These are phyloP conservation scores for Aspergillus niger DNA, from an alignment of 2,329 filamentous ascomycete genomes.

Conservation along the genomic window DNA sequence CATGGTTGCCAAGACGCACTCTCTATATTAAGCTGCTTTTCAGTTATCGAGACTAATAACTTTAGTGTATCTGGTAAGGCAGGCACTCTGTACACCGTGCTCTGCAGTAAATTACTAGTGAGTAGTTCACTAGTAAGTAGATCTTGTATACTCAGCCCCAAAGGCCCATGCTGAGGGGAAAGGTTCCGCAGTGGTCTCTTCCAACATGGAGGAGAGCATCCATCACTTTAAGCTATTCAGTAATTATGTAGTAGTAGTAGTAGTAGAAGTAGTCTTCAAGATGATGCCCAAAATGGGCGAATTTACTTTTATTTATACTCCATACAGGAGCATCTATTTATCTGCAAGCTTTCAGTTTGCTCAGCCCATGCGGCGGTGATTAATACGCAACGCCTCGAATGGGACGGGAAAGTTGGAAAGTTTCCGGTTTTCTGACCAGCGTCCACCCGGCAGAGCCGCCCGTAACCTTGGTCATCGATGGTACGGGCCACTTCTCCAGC, in stretches of 20 bases:
- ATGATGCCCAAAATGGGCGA: neutral
- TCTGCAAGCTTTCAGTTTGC: too few species aligned
- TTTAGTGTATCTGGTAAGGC: neutral
- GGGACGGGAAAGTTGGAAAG: neutral
- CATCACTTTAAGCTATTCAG: neutral
- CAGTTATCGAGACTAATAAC: neutral
- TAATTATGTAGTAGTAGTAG: too few species aligned
- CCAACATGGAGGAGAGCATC: neutral
- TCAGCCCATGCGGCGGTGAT: neutral
- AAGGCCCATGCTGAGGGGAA: neutral
- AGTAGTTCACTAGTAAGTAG: neutral
- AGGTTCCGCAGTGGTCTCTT: neutral
- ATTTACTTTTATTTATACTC: neutral
- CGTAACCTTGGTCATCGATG: constrained; percentile 11
- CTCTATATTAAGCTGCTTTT: neutral
- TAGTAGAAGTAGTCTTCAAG: neutral
- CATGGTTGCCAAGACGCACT: neutral
- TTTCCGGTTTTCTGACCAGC: constrained; percentile 7
- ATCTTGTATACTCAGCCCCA: neutral
- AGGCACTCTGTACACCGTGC: neutral
- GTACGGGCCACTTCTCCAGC: constrained; percentile 17
- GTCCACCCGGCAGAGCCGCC: constrained; percentile 19
- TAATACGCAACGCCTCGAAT: neutral
- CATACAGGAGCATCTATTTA: neutral
- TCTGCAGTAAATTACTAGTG: neutral